Evolutionary conservation across 2,329 filamentous ascomycete species (phyloP).

Genomic region (Juglanconis juglandina): DNA sequence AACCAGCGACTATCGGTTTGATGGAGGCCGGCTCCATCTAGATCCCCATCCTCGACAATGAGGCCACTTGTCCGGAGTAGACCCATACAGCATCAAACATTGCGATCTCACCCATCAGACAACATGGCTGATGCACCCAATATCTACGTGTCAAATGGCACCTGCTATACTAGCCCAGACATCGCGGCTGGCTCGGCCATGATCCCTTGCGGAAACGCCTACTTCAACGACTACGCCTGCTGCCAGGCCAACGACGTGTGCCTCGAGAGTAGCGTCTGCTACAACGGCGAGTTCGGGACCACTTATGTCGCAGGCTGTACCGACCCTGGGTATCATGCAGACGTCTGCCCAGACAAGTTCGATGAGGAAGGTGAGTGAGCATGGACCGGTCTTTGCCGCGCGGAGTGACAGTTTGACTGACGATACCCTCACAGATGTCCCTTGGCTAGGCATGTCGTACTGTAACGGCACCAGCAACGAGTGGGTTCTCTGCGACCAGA

Average conservation of each 20-base stretch:
- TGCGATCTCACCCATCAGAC: not conserved
- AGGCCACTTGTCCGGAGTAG: no score
- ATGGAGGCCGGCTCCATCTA: no score
- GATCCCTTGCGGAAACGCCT: constrained; percentile 32
- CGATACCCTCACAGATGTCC: not conserved
- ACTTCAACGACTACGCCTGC: constrained; percentile 28
- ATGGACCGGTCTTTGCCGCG: not conserved
- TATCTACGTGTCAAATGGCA: constrained; percentile 30
- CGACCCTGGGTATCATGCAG: constrained; percentile 28
- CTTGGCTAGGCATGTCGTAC: constrained; percentile 33
- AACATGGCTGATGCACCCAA: constrained; percentile 14
- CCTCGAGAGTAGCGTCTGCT: constrained; percentile 27
- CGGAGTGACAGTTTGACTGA: not conserved
- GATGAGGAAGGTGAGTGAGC: constrained; percentile 9
- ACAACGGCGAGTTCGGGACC: constrained; percentile 14
- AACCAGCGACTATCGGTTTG: no score
- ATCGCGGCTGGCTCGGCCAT: constrained; percentile 19
- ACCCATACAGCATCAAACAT: not conserved
- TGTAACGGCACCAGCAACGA: constrained; percentile 30
- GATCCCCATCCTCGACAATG: no score
- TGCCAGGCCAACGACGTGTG: constrained; percentile 32
- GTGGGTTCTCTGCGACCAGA: constrained; percentile 32
- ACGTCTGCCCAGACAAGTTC: constrained; percentile 33
- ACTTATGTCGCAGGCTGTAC: constrained; percentile 39
- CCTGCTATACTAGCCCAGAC: constrained; percentile 25